Evolutionary conservation across 2,329 filamentous ascomycete genomes (phyloP).

Genomic region (Pseudogymnoascus sp.): DNA sequence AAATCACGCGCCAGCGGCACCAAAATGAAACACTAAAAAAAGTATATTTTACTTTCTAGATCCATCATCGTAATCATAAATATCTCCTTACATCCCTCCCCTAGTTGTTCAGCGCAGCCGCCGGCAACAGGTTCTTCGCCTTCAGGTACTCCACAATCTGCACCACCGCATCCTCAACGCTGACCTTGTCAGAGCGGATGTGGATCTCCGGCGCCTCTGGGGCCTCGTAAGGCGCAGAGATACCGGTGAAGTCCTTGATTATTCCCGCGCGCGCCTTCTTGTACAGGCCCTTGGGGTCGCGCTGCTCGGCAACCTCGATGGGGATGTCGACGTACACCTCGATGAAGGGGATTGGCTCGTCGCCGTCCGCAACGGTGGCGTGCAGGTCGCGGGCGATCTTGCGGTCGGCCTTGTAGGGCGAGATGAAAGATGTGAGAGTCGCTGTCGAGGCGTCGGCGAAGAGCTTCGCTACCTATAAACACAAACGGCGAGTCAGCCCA

Average conservation of each 20-base stretch:
- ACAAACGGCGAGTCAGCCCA: conserved; percentile 9
- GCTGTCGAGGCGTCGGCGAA: conserved; percentile 87
- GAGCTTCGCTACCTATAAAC: conserved; percentile 71
- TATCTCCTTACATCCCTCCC: not conserved
- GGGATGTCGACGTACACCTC: conserved; percentile 92
- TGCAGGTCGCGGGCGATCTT: conserved; percentile 77
- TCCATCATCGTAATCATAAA: conserved; percentile 6
- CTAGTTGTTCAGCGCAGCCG: conserved; percentile 19
- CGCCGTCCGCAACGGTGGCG: conserved; percentile 48
- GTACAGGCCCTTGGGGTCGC: conserved; percentile 95
- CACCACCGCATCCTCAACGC: conserved; percentile 80
- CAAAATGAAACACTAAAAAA: not conserved
- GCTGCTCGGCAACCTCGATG: conserved; percentile 84
- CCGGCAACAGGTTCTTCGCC: conserved; percentile 53
- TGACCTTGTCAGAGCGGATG: conserved; percentile 73
- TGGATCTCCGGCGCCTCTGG: conserved; percentile 80
- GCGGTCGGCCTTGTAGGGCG: conserved; percentile 83
- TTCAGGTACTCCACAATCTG: conserved; percentile 77
- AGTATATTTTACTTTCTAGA: not conserved
- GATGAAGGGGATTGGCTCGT: conserved; percentile 71
- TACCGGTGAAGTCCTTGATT: conserved; percentile 96
- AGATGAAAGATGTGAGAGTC: conserved; percentile 94
- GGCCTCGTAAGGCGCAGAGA: conserved; percentile 90
- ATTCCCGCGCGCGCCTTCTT: conserved; percentile 91
- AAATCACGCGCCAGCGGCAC: not conserved